Evolutionary conservation across 257 asterid genomes (phyloP).

Genomic region (Sherardia arvensis): DNA sequence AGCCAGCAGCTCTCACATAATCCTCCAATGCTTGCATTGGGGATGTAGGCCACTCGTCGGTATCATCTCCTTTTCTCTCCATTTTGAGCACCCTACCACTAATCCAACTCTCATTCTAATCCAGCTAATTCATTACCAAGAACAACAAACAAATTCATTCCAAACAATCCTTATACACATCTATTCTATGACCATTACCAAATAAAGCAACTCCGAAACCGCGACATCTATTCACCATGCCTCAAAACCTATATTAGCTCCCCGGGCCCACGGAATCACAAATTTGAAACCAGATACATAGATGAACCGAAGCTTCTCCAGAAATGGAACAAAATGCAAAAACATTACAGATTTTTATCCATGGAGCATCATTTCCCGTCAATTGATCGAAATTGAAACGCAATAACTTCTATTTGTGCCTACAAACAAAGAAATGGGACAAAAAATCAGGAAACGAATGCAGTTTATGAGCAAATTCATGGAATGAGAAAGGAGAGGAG

Average conservation of each 20-base stretch:
- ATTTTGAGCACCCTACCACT: slow-evolving; percentile 20
- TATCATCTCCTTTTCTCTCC: slow-evolving; percentile 33
- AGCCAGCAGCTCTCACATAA: slow-evolving; percentile 53
- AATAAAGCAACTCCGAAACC: neutral
- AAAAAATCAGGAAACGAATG: neutral
- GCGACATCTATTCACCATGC: neutral
- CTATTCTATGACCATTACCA: neutral
- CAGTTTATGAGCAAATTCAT: neutral
- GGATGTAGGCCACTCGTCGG: slow-evolving; percentile 42
- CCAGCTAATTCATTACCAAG: neutral
- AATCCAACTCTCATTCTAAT: slow-evolving; percentile 14
- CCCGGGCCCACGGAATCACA: neutral
- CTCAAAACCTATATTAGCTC: neutral
- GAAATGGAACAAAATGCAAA: neutral
- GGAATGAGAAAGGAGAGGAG: neutral
- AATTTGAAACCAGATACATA: neutral
- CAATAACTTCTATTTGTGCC: neutral
- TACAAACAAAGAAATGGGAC: neutral
- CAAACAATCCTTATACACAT: neutral
- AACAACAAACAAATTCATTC: neutral
- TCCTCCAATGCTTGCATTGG: slow-evolving; percentile 49
- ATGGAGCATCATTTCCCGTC: neutral
- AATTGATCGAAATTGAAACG: neutral
- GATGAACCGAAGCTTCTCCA: neutral
- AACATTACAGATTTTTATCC: neutral